phyloP scores from a whole-genome alignment of 805 yeast species.

The Kuraishia capsulata region DNA sequence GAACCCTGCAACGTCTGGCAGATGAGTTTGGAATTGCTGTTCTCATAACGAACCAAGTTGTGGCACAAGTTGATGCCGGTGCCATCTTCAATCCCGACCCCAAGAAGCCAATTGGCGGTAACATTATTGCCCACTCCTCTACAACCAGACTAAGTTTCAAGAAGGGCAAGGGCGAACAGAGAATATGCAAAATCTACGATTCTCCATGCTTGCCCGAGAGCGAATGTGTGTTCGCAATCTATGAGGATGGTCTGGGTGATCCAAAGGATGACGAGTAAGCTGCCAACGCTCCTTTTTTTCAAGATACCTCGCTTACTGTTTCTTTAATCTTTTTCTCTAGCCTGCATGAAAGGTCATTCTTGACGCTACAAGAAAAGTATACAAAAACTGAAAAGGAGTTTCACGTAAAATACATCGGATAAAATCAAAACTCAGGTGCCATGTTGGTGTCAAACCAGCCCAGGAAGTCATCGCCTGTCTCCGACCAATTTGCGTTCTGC shows the following conservation, averaged over 20 bases:
- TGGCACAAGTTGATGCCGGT: slow-evolving; percentile 95
- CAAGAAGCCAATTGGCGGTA: slow-evolving; percentile 97
- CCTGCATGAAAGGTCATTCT: neutral
- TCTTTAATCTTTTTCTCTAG: neutral
- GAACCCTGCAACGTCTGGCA: slow-evolving; percentile 85
- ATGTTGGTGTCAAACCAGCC: slow-evolving; percentile 90
- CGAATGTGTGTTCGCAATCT: slow-evolving; percentile 90
- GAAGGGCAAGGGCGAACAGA: slow-evolving; percentile 86
- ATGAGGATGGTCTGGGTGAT: slow-evolving; percentile 95
- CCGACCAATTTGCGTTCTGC: slow-evolving; percentile 80
- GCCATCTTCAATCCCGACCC: slow-evolving; percentile 88
- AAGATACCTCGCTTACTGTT: neutral
- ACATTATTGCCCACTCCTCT: slow-evolving; percentile 93
- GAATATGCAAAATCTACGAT: slow-evolving; percentile 91
- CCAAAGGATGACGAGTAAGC: slow-evolving; percentile 66
- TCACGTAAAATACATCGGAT: neutral
- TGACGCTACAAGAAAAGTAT: neutral
- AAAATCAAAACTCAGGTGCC: slow-evolving; percentile 46
- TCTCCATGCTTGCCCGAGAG: slow-evolving; percentile 96
- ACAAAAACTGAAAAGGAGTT: neutral
- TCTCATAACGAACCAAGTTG: slow-evolving; percentile 92
- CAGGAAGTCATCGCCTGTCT: slow-evolving; percentile 76
- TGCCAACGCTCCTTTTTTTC: neutral
- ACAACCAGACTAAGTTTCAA: slow-evolving; percentile 86
- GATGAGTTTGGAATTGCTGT: slow-evolving; percentile 98